phyloP scores from a whole-genome alignment of 805 yeast species.

The Jamesozyma piceae region DNA sequence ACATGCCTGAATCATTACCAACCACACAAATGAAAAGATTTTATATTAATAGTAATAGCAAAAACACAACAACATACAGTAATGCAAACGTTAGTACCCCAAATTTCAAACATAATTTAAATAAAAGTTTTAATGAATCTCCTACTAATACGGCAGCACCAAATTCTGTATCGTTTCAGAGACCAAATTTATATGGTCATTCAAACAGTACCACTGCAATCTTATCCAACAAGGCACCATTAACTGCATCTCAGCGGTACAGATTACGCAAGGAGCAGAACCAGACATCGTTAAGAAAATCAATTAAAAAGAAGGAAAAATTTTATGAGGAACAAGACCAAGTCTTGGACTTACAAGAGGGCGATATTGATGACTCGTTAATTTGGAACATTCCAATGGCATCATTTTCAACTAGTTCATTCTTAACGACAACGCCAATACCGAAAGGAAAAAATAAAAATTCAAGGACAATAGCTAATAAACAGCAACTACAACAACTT shows the following conservation, averaged over 20 bases:
- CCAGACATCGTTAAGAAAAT: conserved; percentile 26
- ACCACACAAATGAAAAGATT: conserved; percentile 2
- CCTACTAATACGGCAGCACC: not conserved
- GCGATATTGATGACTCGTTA: conserved; percentile 33
- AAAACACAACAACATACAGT: conserved; percentile 1
- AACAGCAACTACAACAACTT: not conserved
- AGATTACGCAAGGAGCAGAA: conserved; percentile 34
- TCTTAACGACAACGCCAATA: conserved; percentile 8
- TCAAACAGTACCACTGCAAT: conserved; percentile 13
- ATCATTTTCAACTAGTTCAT: conserved; percentile 26
- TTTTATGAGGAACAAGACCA: conserved; percentile 31
- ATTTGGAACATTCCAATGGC: conserved; percentile 50
- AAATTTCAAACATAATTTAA: conserved; percentile 3
- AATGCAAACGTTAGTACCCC: conserved; percentile 6
- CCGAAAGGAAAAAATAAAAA: not conserved
- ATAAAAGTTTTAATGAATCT: conserved; percentile 1
- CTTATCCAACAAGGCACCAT: conserved; percentile 4
- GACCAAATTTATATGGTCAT: conserved; percentile 5
- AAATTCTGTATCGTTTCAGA: not conserved
- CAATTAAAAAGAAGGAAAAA: conserved; percentile 31
- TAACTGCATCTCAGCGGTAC: conserved; percentile 37
- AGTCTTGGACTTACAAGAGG: conserved; percentile 13
- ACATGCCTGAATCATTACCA: not conserved
- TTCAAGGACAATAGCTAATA: conserved; percentile 1
- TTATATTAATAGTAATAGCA: conserved; percentile 2